Evolutionary conservation across 805 yeast species (phyloP).

Genomic region (Torulaspora gathmanii): DNA sequence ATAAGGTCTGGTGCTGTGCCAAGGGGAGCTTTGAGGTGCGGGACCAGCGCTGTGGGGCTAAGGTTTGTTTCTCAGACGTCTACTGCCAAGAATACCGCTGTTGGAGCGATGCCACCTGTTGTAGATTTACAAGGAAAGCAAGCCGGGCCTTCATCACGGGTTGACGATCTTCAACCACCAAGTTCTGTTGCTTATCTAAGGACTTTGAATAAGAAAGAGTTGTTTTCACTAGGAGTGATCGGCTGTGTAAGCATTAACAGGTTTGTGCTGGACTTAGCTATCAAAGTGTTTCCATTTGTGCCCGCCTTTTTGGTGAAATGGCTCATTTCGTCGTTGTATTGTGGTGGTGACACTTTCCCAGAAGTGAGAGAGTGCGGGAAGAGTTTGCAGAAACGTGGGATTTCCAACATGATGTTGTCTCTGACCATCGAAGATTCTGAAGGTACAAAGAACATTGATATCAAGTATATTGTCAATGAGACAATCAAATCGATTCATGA

Average conservation of each 20-base stretch:
- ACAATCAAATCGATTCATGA: conserved; percentile 63
- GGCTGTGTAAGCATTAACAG: conserved; percentile 67
- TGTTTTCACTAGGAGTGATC: conserved; percentile 61
- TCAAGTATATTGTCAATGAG: conserved; percentile 54
- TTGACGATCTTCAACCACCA: conserved; percentile 19
- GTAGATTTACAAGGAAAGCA: background rate
- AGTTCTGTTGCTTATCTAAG: conserved; percentile 42
- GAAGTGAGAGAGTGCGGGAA: conserved; percentile 71
- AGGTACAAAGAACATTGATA: conserved; percentile 60
- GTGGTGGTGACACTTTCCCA: conserved; percentile 78
- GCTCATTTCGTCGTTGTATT: conserved; percentile 75
- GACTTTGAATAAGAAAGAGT: conserved; percentile 49
- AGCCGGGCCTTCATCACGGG: background rate
- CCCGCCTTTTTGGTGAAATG: conserved; percentile 68
- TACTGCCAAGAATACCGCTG: conserved; percentile 15
- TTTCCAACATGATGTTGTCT: conserved; percentile 92
- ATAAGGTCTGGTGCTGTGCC: conserved; percentile 1
- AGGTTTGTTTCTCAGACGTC: conserved; percentile 17
- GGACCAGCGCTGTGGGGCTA: background rate
- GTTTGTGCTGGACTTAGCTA: conserved; percentile 54
- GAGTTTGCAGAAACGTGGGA: conserved; percentile 63
- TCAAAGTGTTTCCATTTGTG: conserved; percentile 63
- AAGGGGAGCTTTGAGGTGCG: background rate
- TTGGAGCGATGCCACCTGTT: conserved; percentile 8
- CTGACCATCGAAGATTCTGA: conserved; percentile 90